These are phyloP conservation scores for Cryptosporidium sp. DNA, from an alignment of 169 alveolate species.

Conservation along the genomic window DNA sequence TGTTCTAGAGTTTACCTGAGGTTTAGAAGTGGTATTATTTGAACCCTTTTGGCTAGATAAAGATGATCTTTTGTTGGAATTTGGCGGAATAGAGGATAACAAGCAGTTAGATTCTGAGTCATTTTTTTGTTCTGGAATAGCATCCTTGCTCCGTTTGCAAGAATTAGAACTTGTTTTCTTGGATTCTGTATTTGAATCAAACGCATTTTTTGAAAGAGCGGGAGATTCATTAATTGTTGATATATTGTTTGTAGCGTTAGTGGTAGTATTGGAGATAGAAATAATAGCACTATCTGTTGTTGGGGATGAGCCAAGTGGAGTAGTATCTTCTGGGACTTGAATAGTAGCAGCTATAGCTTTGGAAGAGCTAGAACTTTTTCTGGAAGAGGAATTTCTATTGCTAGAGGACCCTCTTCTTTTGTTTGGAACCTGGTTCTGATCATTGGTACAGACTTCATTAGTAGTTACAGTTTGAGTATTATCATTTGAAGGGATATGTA, in stretches of 20 bases:
- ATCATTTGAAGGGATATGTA: not conserved
- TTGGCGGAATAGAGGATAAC: not conserved
- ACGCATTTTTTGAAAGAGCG: not conserved
- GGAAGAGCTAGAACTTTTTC: not conserved
- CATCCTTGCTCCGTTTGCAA: not conserved
- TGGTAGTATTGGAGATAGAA: not conserved
- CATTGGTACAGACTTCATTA: not conserved
- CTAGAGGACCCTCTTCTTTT: not conserved
- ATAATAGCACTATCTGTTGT: not conserved
- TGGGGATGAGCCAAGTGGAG: not conserved
- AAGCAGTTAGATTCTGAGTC: not conserved
- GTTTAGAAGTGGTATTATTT: not conserved
- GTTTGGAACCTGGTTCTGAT: not conserved
- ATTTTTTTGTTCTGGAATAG: not conserved
- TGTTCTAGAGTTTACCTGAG: constrained; percentile 4
- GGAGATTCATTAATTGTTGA: not conserved
- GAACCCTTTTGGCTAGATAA: not conserved
- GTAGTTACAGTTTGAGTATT: not conserved
- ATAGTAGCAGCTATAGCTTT: not conserved
- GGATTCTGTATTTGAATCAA: not conserved
- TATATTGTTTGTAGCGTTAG: not conserved
- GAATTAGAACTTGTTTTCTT: not conserved
- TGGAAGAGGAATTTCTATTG: not conserved
- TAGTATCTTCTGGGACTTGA: not conserved
- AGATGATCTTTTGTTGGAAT: not conserved